A percentile compares a stretch with the other conserved stretches of the same genome.
Conservation (phyloP, 73 alveolate genomes). For the Breviolum minutum region DNA sequence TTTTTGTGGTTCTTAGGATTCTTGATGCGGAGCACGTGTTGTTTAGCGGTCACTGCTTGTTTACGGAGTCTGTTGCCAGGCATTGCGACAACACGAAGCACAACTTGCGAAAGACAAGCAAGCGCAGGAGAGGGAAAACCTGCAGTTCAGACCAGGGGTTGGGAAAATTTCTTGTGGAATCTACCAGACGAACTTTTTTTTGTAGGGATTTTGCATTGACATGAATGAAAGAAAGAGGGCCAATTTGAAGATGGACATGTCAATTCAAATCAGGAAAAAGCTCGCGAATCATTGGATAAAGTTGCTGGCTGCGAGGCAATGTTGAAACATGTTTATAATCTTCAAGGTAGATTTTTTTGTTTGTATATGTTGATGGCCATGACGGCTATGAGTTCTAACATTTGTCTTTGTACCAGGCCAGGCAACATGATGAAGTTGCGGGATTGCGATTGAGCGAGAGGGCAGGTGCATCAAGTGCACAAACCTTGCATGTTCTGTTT, state of each 20-base stretch:
- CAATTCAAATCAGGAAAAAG: not conserved
- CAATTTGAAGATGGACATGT: not conserved
- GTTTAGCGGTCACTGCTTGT: too few species aligned
- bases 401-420: not conserved
- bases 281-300: not conserved
- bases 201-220: not conserved
- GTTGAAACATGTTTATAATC: not conserved
- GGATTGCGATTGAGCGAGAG: conserved; percentile 75
- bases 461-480: conserved; percentile 8
- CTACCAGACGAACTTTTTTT: not conserved
- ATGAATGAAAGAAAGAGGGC: too few species aligned
- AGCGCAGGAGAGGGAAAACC: not conserved
- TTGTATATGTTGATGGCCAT: not conserved
- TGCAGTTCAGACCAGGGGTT: too few species aligned
- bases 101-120: conserved; percentile 20
- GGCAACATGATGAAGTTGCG: conserved; percentile 44
- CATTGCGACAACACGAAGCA: not conserved
- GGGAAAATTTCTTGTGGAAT: too few species aligned
- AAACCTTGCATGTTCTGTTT: not conserved
- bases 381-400: not conserved
- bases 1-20: too few species aligned
- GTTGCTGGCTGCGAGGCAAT: not conserved
- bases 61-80: conserved; percentile 27
- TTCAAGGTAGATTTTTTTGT: not conserved
- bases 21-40: too few species aligned